A percentile compares a stretch with the other conserved stretches of the same genome.
Evolutionary conservation across 371 early-diverging fungal genomes (phyloP).

Genomic region (Mucor ambiguus): DNA sequence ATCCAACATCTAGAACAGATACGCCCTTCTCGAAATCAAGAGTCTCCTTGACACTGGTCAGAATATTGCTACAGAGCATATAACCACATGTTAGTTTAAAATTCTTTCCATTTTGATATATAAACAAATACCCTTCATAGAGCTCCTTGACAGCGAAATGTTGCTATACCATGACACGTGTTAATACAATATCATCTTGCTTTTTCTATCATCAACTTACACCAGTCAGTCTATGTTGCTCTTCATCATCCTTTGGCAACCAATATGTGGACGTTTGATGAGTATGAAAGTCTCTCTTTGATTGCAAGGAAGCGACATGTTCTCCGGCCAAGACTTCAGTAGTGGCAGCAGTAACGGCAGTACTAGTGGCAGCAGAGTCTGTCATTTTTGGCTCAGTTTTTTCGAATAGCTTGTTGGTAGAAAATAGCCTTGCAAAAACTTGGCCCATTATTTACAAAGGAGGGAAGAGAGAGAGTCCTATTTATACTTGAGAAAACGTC

Average conservation of each 20-base stretch:
- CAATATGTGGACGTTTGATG: slow-evolving; percentile 13
- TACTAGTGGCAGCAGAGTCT: neutral
- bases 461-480: neutral
- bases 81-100: neutral
- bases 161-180: slow-evolving; percentile 11
- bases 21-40: slow-evolving; percentile 10
- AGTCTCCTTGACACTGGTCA: neutral
- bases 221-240: slow-evolving; percentile 15
- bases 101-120: neutral
- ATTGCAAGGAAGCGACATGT: neutral
- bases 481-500: neutral
- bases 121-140: slow-evolving; percentile 16
- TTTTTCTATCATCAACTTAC: slow-evolving; percentile 9
- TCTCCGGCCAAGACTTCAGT: neutral
- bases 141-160: slow-evolving; percentile 23
- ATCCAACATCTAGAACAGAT: slow-evolving; percentile 20
- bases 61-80: slow-evolving; percentile 6
- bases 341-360: neutral
- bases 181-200: slow-evolving; percentile 10
- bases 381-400: neutral
- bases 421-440: neutral
- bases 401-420: neutral
- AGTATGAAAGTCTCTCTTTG: slow-evolving; percentile 34
- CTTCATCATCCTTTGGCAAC: slow-evolving; percentile 30
- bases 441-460: neutral